Percentiles rank a stretch among this genome's conserved stretches.
Evolutionary conservation across 1,139 yeast species (phyloP).

Genomic region (Geotrichum klebahnii): DNA sequence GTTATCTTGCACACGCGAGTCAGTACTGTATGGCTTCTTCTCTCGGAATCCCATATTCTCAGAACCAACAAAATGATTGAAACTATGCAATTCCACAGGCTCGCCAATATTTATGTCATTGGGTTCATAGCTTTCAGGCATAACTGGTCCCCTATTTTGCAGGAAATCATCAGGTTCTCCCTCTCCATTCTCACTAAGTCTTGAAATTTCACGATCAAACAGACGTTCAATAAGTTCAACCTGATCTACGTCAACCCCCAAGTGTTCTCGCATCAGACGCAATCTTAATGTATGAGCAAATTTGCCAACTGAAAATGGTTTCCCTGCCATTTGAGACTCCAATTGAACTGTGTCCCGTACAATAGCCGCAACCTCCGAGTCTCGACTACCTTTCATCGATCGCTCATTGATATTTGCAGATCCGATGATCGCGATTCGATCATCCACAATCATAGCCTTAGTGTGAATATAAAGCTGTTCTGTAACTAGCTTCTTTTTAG

Average conservation of each 20-base stretch:
- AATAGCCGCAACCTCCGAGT: conserved; percentile 88
- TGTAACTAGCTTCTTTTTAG: conserved; percentile 66
- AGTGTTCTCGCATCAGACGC: conserved; percentile 92
- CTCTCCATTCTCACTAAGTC: not conserved
- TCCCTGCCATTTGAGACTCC: conserved; percentile 73
- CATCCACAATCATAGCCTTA: conserved; percentile 42
- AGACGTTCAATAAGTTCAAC: conserved; percentile 74
- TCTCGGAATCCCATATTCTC: conserved; percentile 84
- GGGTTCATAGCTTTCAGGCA: conserved; percentile 16
- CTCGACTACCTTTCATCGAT: conserved; percentile 60
- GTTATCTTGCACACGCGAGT: conserved; percentile 71
- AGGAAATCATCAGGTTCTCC: conserved; percentile 4
- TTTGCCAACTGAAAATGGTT: conserved; percentile 72
- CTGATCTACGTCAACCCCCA: conserved; percentile 88
- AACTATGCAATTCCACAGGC: conserved; percentile 46
- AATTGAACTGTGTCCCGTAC: conserved; percentile 79
- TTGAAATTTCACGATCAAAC: conserved; percentile 23
- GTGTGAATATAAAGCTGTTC: conserved; percentile 95
- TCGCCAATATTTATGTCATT: conserved; percentile 12
- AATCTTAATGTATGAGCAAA: conserved; percentile 87
- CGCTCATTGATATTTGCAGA: conserved; percentile 27
- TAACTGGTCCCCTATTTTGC: conserved; percentile 12
- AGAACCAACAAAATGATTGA: conserved; percentile 83
- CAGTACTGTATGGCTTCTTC: conserved; percentile 72
- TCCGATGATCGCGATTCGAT: conserved; percentile 24